Base-by-base conservation (phyloP, 2,329 filamentous ascomycete genomes). In the Diaporthe nobilis region DNA sequence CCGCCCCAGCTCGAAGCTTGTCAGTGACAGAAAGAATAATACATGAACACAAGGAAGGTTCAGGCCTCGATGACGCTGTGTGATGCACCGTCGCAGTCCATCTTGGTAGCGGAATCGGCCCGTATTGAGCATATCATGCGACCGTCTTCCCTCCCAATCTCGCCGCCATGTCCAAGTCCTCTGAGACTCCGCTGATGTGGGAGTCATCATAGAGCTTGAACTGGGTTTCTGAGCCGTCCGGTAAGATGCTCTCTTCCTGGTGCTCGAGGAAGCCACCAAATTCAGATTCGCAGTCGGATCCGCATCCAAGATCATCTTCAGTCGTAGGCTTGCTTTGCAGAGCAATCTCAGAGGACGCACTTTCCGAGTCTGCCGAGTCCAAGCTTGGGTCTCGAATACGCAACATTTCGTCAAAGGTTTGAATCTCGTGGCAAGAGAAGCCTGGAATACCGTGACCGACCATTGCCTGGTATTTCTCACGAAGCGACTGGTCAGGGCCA, bases 221-320 rank as follows among this genome's bases (percentile, higher is more conserved):
- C 22, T 58, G 7, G 8, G 2, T 28, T 8, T 71, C 73, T n/a
- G 57, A 73, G 51, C 34, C 47, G 20, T 17, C 25, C 9, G 37
- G 37, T 6, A 63, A 10, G 20, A 75, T 67, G n/a, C n/a, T 73
- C 42, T 77, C 73, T 67, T 75, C 76, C 44, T 57, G 57, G 39
- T 77, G 70, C 47, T 75, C 71, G 34, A 75, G 73, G 49, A 75
- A 77, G 4, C 75, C 73, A n/a, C 31, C 31, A 37, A 74, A 44
- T 8, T 71, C 70, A 15, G 55, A 65, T 9, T 73, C 49, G 58
- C 1, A 12, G 44, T 71, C 68, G 10, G 55, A 25, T 15, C 49
- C 44, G 39, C 20, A 68, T 22, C 13, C 60, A 12, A n/a, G 20
- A 17, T 55, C 37, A 13, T n/a, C 34, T 22, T 63, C 44, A 4